Conservation (phyloP, 148 eudicot species). For the Rhododendron kiyosumense region DNA sequence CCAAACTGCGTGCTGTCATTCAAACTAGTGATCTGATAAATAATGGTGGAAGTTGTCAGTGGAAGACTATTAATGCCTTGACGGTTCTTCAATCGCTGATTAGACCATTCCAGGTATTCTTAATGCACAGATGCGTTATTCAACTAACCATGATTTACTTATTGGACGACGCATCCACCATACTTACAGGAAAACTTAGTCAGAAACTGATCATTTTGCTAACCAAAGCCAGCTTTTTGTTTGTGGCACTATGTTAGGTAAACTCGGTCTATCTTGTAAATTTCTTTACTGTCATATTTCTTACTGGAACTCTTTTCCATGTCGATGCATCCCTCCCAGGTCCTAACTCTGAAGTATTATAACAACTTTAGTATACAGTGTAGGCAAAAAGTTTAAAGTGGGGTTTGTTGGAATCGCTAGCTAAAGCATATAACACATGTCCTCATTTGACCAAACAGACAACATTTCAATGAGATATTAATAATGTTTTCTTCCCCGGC, state of each 20-base stretch:
- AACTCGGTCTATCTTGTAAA: neutral
- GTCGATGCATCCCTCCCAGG: neutral
- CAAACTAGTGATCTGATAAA: conserved; percentile 44
- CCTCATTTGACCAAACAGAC: neutral
- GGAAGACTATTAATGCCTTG: conserved; percentile 59
- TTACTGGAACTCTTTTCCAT: neutral
- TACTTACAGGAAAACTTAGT: neutral
- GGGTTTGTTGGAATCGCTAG: neutral
- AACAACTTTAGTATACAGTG: neutral
- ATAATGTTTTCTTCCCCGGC: neutral
- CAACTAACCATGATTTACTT: neutral
- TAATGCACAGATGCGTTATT: neutral
- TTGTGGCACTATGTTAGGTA: neutral
- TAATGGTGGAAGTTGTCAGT: conserved; percentile 30
- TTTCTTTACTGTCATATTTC: neutral
- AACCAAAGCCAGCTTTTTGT: neutral
- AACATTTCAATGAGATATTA: neutral
- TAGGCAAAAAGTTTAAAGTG: neutral
- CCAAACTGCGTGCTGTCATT: conserved; percentile 47
- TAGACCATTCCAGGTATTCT: conserved; percentile 67
- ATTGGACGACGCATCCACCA: neutral
- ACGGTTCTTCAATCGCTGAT: conserved; percentile 55
- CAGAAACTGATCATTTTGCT: neutral
- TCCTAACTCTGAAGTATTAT: neutral
- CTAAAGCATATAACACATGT: neutral